Base-by-base conservation (phyloP, 768 basidiomycete species). In the Pulveroboletus sp. region DNA sequence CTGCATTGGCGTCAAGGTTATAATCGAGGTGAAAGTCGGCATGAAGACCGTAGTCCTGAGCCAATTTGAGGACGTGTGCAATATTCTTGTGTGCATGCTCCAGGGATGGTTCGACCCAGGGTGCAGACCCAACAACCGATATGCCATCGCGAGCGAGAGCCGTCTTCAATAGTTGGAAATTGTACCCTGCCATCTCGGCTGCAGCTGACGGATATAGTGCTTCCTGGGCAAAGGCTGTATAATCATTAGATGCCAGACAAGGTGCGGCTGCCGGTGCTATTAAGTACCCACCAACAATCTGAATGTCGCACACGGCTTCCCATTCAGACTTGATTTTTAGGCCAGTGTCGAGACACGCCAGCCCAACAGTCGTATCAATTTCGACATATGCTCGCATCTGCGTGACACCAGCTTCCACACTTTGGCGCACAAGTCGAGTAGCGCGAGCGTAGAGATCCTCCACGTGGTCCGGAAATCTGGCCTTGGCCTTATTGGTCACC, bases 1-100 rank as follows among this genome's bases (percentile, higher is more conserved):
- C 72, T 40, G 71, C 60, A 25, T 60, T 59, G 14, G 71, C 64
- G 61, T 84, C 76, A 40, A 85, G 69, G 68, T 79, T 84, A 65
- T 82, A 84, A 67, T 85, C 82, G 25, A 85, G 74, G 64, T 86
- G 84, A 59, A 85, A 85, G 60, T 85, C 84, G 36, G 75, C 72
- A 52, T 79, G 75, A 19, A 76, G 64, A 17, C 36, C n/a, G 33
- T 48, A 9, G 31, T 38, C 40, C 40, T 63, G 56, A 10, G 80
- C 78, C 43, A 79, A 68, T 31, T 76, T 68, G 60, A 85, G 69
- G 39, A 84, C 64, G 52, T 77, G 72, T 20, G 63, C 64, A 27
- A 85, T 78, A 59, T 85, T 85, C 62, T 62, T 63, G 58, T 75
- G 74, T 16, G 79, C 75, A 47, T 76, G 74, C 19, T 67, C 63